Percentiles rank a stretch among this genome's conserved stretches.
These are phyloP conservation scores for Astrocystis sublimbata DNA, from an alignment of 495 filamentous ascomycete species.

Conservation along the genomic window DNA sequence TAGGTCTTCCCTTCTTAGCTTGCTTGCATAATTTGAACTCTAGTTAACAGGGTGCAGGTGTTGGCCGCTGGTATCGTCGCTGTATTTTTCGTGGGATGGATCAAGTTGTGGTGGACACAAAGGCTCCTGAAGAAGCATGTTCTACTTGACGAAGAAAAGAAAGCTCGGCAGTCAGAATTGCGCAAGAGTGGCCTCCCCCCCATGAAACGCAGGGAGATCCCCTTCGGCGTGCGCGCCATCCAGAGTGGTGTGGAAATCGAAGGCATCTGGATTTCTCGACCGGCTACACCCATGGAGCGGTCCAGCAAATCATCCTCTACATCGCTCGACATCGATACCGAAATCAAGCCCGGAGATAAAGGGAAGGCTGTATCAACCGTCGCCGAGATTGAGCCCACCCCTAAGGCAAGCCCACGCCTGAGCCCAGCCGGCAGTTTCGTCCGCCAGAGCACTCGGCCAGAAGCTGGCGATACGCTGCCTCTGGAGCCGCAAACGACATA, in stretches of 20 bases:
- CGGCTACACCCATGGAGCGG: slow-evolving; percentile 53
- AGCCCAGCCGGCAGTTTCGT: slow-evolving; percentile 28
- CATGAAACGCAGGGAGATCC: slow-evolving; percentile 62
- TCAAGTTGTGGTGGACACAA: slow-evolving; percentile 64
- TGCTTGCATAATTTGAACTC: not conserved
- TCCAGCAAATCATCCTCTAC: slow-evolving; percentile 37
- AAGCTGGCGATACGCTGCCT: slow-evolving; percentile 15
- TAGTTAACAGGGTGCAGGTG: slow-evolving; percentile 39
- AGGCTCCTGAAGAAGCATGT: slow-evolving; percentile 65
- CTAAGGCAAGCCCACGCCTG: slow-evolving; percentile 32
- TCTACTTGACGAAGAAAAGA: slow-evolving; percentile 64
- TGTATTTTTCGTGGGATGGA: slow-evolving; percentile 54
- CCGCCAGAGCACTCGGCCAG: slow-evolving; percentile 23
- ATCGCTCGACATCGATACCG: slow-evolving; percentile 30
- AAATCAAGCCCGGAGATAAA: slow-evolving; percentile 25
- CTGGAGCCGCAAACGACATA: slow-evolving; percentile 26
- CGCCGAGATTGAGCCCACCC: slow-evolving; percentile 24
- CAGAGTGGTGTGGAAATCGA: slow-evolving; percentile 84
- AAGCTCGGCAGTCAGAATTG: slow-evolving; percentile 55
- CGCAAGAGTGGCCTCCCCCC: slow-evolving; percentile 49
- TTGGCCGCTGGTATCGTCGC: slow-evolving; percentile 49
- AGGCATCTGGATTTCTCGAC: slow-evolving; percentile 82
- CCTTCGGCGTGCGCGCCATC: slow-evolving; percentile 87
- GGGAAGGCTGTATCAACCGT: slow-evolving; percentile 22
- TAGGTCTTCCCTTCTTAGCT: slow-evolving; percentile 48